Evolutionary conservation across 2,329 filamentous ascomycete species (phyloP).

Genomic region (Chaetomium strumarium): DNA sequence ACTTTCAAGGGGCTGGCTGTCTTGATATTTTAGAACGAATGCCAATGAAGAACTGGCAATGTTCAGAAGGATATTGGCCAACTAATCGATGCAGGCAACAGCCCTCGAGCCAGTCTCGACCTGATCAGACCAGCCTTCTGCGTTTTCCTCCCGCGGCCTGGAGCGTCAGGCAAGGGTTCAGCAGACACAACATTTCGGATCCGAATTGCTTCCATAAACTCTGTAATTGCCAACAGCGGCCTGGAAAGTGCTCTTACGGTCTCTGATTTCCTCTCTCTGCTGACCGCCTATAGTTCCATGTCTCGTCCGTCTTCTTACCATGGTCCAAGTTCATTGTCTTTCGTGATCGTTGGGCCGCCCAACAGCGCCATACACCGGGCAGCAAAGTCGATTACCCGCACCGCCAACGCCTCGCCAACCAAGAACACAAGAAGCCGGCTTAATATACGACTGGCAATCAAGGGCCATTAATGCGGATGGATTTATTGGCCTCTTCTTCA

Average conservation of each 20-base stretch:
- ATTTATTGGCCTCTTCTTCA: constrained; percentile 10
- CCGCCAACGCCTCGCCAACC: constrained; percentile 6
- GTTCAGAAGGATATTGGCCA: not conserved
- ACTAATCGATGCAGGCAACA: not conserved
- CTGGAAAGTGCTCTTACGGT: not conserved
- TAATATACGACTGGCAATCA: constrained; percentile 22
- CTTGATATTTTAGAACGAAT: too few relatives aligned
- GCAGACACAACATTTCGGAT: not conserved
- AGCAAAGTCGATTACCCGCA: constrained; percentile 4
- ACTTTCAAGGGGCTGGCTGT: too few relatives aligned
- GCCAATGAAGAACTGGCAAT: not conserved
- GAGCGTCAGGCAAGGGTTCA: not conserved
- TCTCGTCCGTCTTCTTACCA: not conserved
- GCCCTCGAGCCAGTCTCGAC: not conserved
- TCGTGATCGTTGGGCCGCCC: not conserved
- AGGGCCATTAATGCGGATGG: constrained; percentile 16
- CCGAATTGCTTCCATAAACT: not conserved
- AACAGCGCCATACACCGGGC: not conserved
- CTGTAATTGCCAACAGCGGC: not conserved
- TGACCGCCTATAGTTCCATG: not conserved
- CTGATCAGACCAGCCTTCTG: not conserved
- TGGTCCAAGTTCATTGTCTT: constrained; percentile 3
- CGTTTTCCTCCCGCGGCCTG: not conserved
- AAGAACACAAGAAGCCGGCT: constrained; percentile 3
- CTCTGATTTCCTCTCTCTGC: not conserved